Percentiles rank a stretch among this genome's conserved stretches.
phyloP scores from a whole-genome alignment of 75 land plant genomes.

The Azolla pinnata region DNA sequence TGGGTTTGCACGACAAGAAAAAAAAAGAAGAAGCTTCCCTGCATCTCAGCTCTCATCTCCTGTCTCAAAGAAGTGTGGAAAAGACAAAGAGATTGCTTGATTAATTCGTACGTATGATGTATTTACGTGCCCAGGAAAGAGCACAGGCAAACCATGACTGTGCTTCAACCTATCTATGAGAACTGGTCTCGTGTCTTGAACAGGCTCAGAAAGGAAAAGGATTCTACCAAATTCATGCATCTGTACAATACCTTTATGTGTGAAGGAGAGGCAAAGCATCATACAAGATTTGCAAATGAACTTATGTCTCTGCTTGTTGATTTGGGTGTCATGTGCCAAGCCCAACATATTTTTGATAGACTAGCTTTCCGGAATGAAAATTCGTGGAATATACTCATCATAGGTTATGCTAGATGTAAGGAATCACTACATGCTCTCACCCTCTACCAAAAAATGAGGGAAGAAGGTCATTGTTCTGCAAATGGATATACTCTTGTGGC shows the following conservation, averaged over 20 bases:
- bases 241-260: background rate
- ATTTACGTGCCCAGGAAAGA: too few relatives aligned
- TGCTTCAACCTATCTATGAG: too few relatives aligned
- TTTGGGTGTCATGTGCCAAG: slow-evolving; percentile 4
- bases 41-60: too few relatives aligned
- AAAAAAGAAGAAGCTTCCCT: too few relatives aligned
- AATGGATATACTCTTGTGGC: slow-evolving; percentile 7
- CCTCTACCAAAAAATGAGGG: slow-evolving; percentile 6
- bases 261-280: background rate
- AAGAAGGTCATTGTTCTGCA: background rate
- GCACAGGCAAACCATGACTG: too few relatives aligned
- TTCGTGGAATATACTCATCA: slow-evolving; percentile 9
- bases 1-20: too few relatives aligned
- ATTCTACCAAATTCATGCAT: background rate
- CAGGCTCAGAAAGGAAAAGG: background rate
- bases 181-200: slow-evolving; percentile 5
- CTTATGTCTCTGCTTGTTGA: slow-evolving; percentile 6
- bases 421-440: slow-evolving; percentile 4
- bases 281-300: slow-evolving; percentile 1
- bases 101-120: too few relatives aligned
- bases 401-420: slow-evolving; percentile 6
- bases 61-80: too few relatives aligned
- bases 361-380: slow-evolving; percentile 3
- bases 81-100: too few relatives aligned
- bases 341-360: slow-evolving; percentile 10